phyloP scores from a whole-genome alignment of 352 stramenopile species.

The Globisporangium emineosum region DNA sequence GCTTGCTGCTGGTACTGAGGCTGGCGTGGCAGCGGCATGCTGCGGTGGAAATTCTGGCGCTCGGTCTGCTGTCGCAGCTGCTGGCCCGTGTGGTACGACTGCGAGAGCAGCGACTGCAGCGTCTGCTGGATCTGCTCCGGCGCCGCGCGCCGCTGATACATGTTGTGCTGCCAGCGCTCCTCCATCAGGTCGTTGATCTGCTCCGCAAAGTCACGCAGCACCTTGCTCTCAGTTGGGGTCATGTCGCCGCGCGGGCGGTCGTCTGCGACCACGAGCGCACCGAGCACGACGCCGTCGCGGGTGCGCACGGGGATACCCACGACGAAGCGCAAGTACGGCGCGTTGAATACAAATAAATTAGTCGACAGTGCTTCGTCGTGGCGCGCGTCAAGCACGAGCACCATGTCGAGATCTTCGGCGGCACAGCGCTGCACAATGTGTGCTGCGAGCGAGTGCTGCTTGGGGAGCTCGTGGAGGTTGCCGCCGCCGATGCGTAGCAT shows the following conservation, averaged over 20 bases:
- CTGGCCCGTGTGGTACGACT: slow-evolving; percentile 48
- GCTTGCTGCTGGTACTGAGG: neutral
- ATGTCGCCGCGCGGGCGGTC: slow-evolving; percentile 31
- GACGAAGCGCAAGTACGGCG: slow-evolving; percentile 51
- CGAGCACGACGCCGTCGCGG: slow-evolving; percentile 48
- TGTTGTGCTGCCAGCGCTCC: slow-evolving; percentile 35
- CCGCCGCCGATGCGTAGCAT: slow-evolving; percentile 5
- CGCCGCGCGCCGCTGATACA: slow-evolving; percentile 22
- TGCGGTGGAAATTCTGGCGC: slow-evolving; percentile 6
- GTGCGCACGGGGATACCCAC: slow-evolving; percentile 49
- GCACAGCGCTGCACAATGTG: slow-evolving; percentile 52
- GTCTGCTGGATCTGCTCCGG: slow-evolving; percentile 39
- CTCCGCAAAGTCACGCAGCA: slow-evolving; percentile 39
- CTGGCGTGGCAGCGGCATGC: neutral
- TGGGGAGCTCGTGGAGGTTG: slow-evolving; percentile 38
- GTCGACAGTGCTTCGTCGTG: slow-evolving; percentile 38
- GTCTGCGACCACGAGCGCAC: slow-evolving; percentile 56
- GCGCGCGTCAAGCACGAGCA: slow-evolving; percentile 41
- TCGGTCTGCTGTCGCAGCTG: slow-evolving; percentile 42
- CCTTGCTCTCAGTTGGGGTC: slow-evolving; percentile 25
- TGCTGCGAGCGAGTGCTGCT: slow-evolving; percentile 52
- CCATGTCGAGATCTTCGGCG: slow-evolving; percentile 21
- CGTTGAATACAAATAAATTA: slow-evolving; percentile 58
- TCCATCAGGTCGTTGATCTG: slow-evolving; percentile 45
- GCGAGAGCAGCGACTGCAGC: slow-evolving; percentile 42